Conservation (phyloP, 2,329 filamentous ascomycete species). For the Aspergillus caelatus region DNA sequence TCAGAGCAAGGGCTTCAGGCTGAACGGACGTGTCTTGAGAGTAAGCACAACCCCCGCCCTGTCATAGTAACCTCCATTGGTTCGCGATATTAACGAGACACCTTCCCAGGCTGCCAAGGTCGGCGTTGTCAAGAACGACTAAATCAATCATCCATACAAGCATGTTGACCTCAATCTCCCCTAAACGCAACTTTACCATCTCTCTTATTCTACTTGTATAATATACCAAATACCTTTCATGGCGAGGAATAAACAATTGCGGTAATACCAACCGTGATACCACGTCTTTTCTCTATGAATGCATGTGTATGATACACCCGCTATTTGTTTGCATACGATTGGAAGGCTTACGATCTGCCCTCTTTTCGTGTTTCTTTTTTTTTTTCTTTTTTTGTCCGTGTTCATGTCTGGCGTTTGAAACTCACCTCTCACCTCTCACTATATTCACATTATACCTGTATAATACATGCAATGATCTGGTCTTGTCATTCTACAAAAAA, state of each 20-base stretch:
- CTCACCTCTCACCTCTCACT: constrained; percentile 38
- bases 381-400: constrained; percentile 13
- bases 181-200: constrained; percentile 8
- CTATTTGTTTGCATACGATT: constrained; percentile 29
- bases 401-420: constrained; percentile 19
- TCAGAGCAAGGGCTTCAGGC: constrained; percentile 92
- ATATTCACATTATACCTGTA: constrained; percentile 27
- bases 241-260: constrained; percentile 24
- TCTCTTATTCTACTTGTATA: constrained; percentile 33
- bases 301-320: constrained; percentile 37
- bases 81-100: constrained; percentile 1
- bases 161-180: neutral
- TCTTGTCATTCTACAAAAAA: constrained; percentile 16
- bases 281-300: constrained; percentile 32
- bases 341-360: constrained; percentile 34
- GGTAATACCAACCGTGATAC: constrained; percentile 12
- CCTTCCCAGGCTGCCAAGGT: constrained; percentile 76
- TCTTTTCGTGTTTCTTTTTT: constrained; percentile 25
- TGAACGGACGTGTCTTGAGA: constrained; percentile 86
- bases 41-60: constrained; percentile 37
- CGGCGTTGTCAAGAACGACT: constrained; percentile 84
- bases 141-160: constrained; percentile 23
- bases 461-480: constrained; percentile 29
- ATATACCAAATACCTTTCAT: constrained; percentile 36
- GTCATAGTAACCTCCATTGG: neutral